These are phyloP conservation scores for Alloteropsis semialata DNA, from an alignment of 176 grass and related monocot species.

Conservation along the genomic window DNA sequence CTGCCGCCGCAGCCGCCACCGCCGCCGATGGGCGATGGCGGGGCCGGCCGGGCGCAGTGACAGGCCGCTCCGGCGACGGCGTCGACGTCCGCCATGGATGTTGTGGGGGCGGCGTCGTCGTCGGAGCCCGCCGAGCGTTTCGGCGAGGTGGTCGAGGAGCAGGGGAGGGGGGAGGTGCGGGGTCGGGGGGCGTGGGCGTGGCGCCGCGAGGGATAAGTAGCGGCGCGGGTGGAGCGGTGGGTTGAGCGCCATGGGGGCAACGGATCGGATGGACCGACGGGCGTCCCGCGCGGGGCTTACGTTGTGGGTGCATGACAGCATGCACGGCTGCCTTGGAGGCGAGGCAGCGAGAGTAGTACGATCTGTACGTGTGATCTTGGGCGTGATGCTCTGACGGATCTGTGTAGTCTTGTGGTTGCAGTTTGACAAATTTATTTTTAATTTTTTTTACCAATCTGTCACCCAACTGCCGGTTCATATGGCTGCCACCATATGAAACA, in stretches of 20 bases:
- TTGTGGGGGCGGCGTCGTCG: constrained; percentile 17
- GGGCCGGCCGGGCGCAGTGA: not conserved
- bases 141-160: constrained; percentile 29
- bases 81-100: constrained; percentile 19
- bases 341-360: too few species aligned
- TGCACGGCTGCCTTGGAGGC: not conserved
- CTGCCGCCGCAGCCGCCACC: not conserved
- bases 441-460: too few species aligned
- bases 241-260: constrained; percentile 12
- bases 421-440: too few species aligned
- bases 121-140: constrained; percentile 42
- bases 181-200: not conserved
- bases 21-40: not conserved
- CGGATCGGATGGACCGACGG: not conserved
- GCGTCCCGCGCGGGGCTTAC: not conserved
- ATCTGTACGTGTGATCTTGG: too few species aligned
- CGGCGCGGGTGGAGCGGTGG: not conserved
- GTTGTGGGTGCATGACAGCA: not conserved
- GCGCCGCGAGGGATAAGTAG: constrained; percentile 8
- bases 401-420: too few species aligned
- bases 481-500: too few species aligned
- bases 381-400: too few species aligned
- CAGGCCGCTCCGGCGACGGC: not conserved
- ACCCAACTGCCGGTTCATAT: too few species aligned
- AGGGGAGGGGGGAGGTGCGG: not conserved